phyloP scores from a whole-genome alignment of 2,329 filamentous ascomycete species.

The Aspergillus sp. region DNA sequence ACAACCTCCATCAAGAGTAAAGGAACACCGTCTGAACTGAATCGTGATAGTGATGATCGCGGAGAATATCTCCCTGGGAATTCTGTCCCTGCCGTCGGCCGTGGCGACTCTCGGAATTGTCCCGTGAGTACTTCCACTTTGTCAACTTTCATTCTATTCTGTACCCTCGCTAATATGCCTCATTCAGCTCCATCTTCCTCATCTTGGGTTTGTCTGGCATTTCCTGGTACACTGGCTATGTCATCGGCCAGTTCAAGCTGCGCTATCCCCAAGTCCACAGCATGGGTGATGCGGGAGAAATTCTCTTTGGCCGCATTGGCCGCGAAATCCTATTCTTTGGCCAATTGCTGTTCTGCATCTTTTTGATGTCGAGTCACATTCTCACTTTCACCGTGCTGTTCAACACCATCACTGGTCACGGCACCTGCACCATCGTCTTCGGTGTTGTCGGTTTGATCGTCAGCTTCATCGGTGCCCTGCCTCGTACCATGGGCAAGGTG shows the following conservation, averaged over 20 bases:
- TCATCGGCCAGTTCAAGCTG: constrained; percentile 61
- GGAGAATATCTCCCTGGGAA: constrained; percentile 60
- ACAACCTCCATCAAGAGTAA: no score
- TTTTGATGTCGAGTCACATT: constrained; percentile 70
- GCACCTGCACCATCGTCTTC: constrained; percentile 65
- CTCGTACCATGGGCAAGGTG: constrained; percentile 63
- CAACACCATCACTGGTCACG: constrained; percentile 63
- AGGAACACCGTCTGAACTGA: constrained; percentile 10
- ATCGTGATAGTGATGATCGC: constrained; percentile 56
- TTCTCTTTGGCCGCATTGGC: constrained; percentile 63
- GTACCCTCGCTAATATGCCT: not conserved
- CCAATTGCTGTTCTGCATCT: constrained; percentile 65
- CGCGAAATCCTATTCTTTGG: constrained; percentile 64
- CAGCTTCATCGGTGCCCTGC: constrained; percentile 61
- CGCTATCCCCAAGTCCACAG: constrained; percentile 61
- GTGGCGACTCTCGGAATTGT: constrained; percentile 57
- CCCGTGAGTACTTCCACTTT: constrained; percentile 40
- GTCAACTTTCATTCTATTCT: not conserved
- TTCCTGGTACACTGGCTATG: constrained; percentile 61
- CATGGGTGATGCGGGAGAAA: constrained; percentile 67
- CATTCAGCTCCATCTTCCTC: constrained; percentile 51
- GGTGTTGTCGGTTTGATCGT: constrained; percentile 59
- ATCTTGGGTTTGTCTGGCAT: constrained; percentile 57
- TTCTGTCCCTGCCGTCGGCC: constrained; percentile 58
- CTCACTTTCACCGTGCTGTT: constrained; percentile 69